Evolutionary conservation across 352 stramenopile species (phyloP), one percentile per base, ranked within the genome.

Genomic region (Salisapilia sapeloensis): DNA sequence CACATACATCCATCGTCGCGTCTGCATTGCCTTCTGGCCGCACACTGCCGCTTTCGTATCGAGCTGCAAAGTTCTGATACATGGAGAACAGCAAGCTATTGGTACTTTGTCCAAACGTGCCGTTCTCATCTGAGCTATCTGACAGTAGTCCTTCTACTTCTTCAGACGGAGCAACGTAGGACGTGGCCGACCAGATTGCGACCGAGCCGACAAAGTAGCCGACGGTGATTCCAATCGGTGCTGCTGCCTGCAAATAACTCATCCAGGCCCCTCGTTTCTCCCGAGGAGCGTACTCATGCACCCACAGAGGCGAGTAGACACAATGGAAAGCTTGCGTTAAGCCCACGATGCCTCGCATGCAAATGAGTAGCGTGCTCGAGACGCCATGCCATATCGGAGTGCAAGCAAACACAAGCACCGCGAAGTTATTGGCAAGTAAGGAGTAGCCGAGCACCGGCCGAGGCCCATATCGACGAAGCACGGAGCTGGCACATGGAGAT

Each of bases 261-360:
- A 91, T 89, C 76, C 76, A 91, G 14, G 45, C 60, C 21, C 56
- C 71, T 20, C 56, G 57, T 33, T 84, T 67, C 11, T 51, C 53
- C 22, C 51, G 61, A 5, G 76, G 72, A 12, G 76, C 72, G 52
- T 85, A 87, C 39, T 89, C 76, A 49, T 91, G 70, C 27, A 87
- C 74, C 76, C 76, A 91, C 1, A 91, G 47, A 30, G 76, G 76
- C 31, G 74, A 67, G 47, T 85, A 91, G 22, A 91, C 74, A 38
- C 67, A 85, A 43, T 79, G 65, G 29, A 89, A 84, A 13, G 72
- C 65, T 41, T 91, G 76, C 19, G 66, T 79, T 20, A 82, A 49
- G 10, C 76, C 76, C 13, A 91, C 74, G 15, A 78, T 49, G 11
- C 54, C 67, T 7, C 76, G 70, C 27, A 85, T 41, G 3, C 52